Base-by-base conservation (phyloP, 179 eudicot species). In the Gypsophila paniculata region DNA sequence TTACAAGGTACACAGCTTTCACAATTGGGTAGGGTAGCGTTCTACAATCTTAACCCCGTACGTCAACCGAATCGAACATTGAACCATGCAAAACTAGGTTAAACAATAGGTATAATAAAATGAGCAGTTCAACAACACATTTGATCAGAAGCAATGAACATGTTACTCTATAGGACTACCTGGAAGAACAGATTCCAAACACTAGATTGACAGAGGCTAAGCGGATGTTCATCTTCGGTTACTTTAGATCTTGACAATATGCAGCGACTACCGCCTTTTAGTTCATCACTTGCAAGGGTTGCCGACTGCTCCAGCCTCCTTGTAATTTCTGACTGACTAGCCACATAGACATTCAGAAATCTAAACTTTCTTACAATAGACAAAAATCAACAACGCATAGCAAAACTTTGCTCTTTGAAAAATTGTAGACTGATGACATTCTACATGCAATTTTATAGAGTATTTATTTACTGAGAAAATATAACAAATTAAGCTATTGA, bases 311-410 rank as follows among this genome's bases (percentile, higher is more conserved):
- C 96, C 82, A 87, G 77, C 93, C 82, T 90, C 83, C 98, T 85
- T 48, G 96, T 70, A 74, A 93, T 88, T 72, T 95, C 99, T 76
- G 99, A 95, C 99, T 95, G 85, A 85, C 91, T 93, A 93, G 88
- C 96, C 93, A 92, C 80, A 82, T 65, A 83, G 84, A 87, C 83
- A 90, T 76, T 94, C 76, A 90, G 86, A 77, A 77, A 79, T 69
- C 79, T 60, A 63, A 65, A 70, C 62, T 59, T 57, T 74, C 61
- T 74, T 65, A 69, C 77, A 70, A 39, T 74, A 63, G 59, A 68
- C 17, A 60, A 32, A 54, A 2, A 62, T 12, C 8, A 22, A 26
- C 4, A 48, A 69, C 21, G 42, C 26, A 49, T 48, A 10, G 18
- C 26, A 65, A 65, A 65, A 21, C 9, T 19, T 65, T 0, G 29